These are phyloP conservation scores for Rhodotorula toruloides DNA, from an alignment of 768 basidiomycete species.

Conservation along the genomic window DNA sequence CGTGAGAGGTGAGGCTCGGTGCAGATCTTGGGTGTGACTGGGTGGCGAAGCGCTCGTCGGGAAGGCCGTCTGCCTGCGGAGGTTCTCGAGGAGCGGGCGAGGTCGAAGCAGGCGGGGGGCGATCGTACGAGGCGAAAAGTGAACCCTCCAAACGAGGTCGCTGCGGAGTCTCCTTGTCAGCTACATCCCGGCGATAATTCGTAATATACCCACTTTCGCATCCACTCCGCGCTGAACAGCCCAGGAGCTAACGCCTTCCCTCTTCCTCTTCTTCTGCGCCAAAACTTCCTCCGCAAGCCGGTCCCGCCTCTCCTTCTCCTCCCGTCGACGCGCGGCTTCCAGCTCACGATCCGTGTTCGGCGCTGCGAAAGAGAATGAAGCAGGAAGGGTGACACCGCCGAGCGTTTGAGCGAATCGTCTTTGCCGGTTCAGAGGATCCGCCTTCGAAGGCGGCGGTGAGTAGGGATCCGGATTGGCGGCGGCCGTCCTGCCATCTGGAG, in stretches of 20 bases:
- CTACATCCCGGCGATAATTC: neutral
- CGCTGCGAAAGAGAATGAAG: conserved; percentile 16
- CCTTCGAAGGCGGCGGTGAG: no score
- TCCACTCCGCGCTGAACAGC: no score
- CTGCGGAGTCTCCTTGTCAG: conserved; percentile 5
- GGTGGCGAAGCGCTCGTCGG: no score
- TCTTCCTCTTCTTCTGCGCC: conserved; percentile 9
- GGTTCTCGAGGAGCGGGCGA: neutral
- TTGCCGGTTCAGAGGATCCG: no score
- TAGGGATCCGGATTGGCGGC: neutral
- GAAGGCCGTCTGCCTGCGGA: neutral
- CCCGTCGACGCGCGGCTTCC: conserved; percentile 4
- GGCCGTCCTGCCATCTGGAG: neutral
- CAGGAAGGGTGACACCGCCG: conserved; percentile 13
- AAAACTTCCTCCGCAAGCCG: neutral
- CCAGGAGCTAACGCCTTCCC: conserved; percentile 3
- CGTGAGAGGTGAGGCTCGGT: neutral
- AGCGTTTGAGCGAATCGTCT: no score
- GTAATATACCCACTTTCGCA: no score
- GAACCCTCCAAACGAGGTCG: no score
- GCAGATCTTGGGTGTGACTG: neutral
- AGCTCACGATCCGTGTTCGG: neutral
- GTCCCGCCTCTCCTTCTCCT: conserved; percentile 19
- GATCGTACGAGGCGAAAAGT: no score
- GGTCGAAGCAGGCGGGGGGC: no score